Evolutionary conservation across 2,329 filamentous ascomycete genomes (phyloP).

Genomic region (Neonectria hederae): DNA sequence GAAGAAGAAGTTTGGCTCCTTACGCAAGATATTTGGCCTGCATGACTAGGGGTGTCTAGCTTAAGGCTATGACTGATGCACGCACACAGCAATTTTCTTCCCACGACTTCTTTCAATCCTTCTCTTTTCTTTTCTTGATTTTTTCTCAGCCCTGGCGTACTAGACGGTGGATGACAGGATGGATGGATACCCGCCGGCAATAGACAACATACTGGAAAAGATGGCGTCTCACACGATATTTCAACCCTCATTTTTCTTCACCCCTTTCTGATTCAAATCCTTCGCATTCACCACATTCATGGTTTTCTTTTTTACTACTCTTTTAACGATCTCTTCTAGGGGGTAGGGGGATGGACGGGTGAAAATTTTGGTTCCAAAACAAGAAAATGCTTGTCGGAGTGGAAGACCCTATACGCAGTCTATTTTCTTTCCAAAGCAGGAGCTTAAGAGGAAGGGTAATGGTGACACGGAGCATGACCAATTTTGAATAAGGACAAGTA

Average conservation of each 20-base stretch:
- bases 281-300: neutral
- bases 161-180: neutral
- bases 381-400: neutral
- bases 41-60: constrained; percentile 50
- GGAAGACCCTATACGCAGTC: neutral
- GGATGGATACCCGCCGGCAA: constrained; percentile 4
- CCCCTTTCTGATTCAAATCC: neutral
- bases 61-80: neutral
- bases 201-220: neutral
- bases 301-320: neutral
- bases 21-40: constrained; percentile 72
- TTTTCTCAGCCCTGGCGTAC: neutral
- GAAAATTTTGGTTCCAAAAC: neutral
- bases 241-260: neutral
- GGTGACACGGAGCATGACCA: neutral
- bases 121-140: neutral
- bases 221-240: neutral
- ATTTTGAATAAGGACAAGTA: neutral
- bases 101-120: neutral
- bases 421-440: neutral
- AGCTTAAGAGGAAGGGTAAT: neutral
- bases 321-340: neutral
- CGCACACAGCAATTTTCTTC: neutral
- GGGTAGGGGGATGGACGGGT: neutral
- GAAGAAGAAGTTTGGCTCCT: constrained; percentile 74